A percentile compares a stretch with the other conserved stretches of the same genome.
Conservation (phyloP, 1,284 basidiomycete species). For the Cryptococcus amylolentus region DNA sequence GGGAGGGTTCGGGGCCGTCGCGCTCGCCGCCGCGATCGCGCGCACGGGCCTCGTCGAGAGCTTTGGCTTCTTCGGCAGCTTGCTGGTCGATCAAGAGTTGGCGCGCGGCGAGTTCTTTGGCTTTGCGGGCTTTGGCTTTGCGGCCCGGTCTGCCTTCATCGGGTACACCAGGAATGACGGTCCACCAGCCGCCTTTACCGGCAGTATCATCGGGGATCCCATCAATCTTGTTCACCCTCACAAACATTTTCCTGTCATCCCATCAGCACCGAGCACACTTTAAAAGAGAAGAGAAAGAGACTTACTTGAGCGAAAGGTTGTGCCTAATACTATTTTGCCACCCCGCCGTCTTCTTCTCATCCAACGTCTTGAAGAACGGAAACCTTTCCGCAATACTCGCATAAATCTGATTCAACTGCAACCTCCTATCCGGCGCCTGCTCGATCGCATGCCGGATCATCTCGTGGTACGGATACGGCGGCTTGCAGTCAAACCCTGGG, state of each 20-base stretch:
- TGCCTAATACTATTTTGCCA: conserved; percentile 51
- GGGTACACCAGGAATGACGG: conserved; percentile 45
- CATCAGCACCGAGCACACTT: not conserved
- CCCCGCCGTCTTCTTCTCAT: conserved; percentile 47
- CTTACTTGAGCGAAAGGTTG: conserved; percentile 49
- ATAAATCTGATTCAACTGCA: conserved; percentile 50
- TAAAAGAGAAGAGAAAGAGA: not conserved
- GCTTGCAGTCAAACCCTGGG: conserved; percentile 47
- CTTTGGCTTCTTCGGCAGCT: too few species aligned
- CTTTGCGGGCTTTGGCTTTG: conserved; percentile 40
- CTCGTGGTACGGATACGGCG: conserved; percentile 49
- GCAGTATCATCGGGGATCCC: conserved; percentile 41
- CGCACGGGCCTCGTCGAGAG: too few species aligned
- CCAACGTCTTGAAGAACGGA: conserved; percentile 49
- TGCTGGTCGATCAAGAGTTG: too few species aligned
- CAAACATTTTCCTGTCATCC: conserved; percentile 48
- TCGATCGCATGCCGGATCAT: conserved; percentile 50
- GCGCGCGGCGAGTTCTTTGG: conserved; percentile 6
- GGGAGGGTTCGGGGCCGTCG: too few species aligned
- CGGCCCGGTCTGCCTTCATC: conserved; percentile 48
- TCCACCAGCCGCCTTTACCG: conserved; percentile 51
- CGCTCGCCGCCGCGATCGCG: too few species aligned
- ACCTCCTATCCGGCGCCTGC: conserved; percentile 35
- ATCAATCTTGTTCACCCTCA: conserved; percentile 47
- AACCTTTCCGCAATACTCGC: conserved; percentile 44